phyloP scores from a whole-genome alignment of 2,329 filamentous ascomycete species.

The Atkinsonella texensis region DNA sequence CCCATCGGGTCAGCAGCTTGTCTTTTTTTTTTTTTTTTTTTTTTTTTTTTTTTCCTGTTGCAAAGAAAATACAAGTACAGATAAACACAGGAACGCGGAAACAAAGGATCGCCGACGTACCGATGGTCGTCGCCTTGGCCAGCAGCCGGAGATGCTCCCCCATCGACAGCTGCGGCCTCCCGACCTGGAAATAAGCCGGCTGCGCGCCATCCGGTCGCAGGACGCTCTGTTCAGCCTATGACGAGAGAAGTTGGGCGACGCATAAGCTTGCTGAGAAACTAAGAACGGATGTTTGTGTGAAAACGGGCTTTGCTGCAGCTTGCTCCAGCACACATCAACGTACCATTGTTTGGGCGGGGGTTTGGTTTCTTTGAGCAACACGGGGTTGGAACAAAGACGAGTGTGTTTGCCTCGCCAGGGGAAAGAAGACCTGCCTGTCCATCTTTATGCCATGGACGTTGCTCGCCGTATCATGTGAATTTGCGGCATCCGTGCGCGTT shows the following conservation, averaged over 20 bases:
- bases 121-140: constrained; percentile 4
- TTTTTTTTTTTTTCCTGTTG: no score
- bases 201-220: not conserved
- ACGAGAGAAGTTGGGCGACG: not conserved
- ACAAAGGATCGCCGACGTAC: not conserved
- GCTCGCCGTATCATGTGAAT: no score
- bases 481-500: no score
- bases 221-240: constrained; percentile 1
- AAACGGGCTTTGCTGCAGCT: no score
- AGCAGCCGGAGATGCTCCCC: constrained; percentile 5
- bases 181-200: not conserved
- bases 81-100: no score
- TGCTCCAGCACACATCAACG: not conserved
- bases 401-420: no score
- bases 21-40: no score
- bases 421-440: no score
- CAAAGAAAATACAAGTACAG: no score
- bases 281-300: not conserved
- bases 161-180: constrained; percentile 3
- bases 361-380: no score
- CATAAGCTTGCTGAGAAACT: not conserved
- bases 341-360: not conserved
- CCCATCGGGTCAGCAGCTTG: not conserved
- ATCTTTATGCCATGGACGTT: no score
- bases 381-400: no score